Percentiles rank a stretch among this genome's conserved stretches.
phyloP scores from a whole-genome alignment of 257 asterid species.

The Solanum medicagineum region DNA sequence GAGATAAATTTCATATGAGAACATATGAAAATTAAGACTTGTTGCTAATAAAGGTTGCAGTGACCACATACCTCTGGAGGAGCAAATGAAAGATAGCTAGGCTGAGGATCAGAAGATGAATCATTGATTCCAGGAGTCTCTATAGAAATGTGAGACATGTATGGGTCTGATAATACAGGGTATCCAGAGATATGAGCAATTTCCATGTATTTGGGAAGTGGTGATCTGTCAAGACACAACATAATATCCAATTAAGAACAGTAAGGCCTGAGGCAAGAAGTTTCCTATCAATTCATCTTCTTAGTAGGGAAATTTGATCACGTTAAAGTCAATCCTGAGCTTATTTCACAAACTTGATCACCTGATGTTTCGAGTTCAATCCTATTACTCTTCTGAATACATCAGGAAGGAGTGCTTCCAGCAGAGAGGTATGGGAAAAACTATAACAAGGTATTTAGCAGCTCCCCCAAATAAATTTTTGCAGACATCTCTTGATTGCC shows the following conservation, averaged over 20 bases:
- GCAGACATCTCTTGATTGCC: neutral
- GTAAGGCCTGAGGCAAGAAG: neutral
- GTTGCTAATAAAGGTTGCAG: neutral
- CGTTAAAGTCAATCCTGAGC: neutral
- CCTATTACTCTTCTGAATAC: neutral
- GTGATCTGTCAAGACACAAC: conserved; percentile 40
- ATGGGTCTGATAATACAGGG: conserved; percentile 55
- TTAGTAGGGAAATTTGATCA: neutral
- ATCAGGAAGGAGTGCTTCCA: neutral
- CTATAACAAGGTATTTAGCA: neutral
- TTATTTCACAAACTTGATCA: neutral
- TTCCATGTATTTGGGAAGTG: conserved; percentile 46
- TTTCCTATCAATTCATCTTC: neutral
- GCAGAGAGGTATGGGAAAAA: neutral
- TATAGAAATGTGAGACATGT: conserved; percentile 23
- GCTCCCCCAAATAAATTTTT: neutral
- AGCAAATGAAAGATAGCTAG: conserved; percentile 69
- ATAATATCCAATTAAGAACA: neutral
- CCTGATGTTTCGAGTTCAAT: neutral
- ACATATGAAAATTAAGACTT: neutral
- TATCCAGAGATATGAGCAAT: conserved; percentile 54
- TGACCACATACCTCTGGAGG: conserved; percentile 71
- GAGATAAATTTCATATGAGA: neutral
- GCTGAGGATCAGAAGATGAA: conserved; percentile 21
- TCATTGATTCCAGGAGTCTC: conserved; percentile 46